phyloP scores from a whole-genome alignment of 2,329 filamentous ascomycete species.

The Scorias spongiosa region DNA sequence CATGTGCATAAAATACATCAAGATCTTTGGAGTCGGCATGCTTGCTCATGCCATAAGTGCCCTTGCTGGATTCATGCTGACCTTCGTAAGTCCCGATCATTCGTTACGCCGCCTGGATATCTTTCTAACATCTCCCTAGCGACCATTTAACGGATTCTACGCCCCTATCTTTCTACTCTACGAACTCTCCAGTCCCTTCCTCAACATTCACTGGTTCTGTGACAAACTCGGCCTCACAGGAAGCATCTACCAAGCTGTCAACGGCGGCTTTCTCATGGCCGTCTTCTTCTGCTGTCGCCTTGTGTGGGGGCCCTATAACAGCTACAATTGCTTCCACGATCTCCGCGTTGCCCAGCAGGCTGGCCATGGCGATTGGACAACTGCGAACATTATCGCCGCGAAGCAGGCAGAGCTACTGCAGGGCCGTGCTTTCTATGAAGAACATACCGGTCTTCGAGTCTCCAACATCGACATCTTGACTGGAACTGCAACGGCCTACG shows the following conservation, averaged over 20 bases:
- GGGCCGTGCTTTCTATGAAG: not conserved
- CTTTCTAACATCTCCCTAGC: conserved; percentile 30
- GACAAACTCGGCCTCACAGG: conserved; percentile 76
- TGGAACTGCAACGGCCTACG: conserved; percentile 10
- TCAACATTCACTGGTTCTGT: conserved; percentile 86
- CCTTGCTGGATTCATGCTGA: conserved; percentile 57
- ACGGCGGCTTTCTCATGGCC: conserved; percentile 55
- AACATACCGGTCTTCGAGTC: not conserved
- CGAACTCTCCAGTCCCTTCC: conserved; percentile 70
- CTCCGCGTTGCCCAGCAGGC: conserved; percentile 37
- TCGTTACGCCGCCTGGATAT: not conserved
- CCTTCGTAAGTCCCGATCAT: conserved; percentile 49
- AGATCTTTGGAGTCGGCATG: conserved; percentile 62
- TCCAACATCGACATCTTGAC: not conserved
- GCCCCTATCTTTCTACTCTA: conserved; percentile 69
- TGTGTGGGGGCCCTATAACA: conserved; percentile 57
- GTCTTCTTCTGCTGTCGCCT: conserved; percentile 67
- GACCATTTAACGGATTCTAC: conserved; percentile 76
- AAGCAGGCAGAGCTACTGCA: not conserved
- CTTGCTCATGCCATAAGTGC: conserved; percentile 64
- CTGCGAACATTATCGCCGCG: not conserved
- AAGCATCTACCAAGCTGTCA: conserved; percentile 56
- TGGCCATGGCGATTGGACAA: conserved; percentile 4
- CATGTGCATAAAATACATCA: conserved; percentile 51
- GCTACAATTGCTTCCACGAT: conserved; percentile 53